Evolutionary conservation across 2,329 filamentous ascomycete genomes (phyloP), one percentile per base, ranked within the genome.

Genomic region (Neonectria ditissima): DNA sequence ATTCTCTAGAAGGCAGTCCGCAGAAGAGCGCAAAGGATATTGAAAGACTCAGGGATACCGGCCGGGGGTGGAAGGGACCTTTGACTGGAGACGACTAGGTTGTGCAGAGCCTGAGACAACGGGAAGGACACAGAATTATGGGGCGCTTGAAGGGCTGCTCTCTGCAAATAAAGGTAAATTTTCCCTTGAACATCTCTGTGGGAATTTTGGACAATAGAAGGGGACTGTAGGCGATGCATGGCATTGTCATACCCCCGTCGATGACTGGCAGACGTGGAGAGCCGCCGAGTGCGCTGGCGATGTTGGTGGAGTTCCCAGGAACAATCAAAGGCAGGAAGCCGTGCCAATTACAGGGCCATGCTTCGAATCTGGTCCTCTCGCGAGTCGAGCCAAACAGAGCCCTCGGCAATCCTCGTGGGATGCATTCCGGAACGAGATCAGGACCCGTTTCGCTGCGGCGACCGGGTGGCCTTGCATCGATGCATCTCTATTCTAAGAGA

Each of bases 31-130:
- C 59, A 64, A 70, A 70, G 64, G 65, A 73, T 59, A 65, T 70
- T 67, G 61, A 63, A 22, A 69, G 65, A 74, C 71, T 74, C 71
- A 71, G 67, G 65, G 64, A 74, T 69, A 73, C 70, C 67, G 64
- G 69, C 63, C n/a, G 63, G 69, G 69, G 65, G 65, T 26, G 67
- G 69, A 65, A 69, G 69, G 67, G 66, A 62, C 62, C 69, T 72
- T 70, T 70, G 69, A 71, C 69, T 70, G 66, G 70, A 66, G 71
- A 72, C 68, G 66, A 67, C 30, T 66, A 55, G 74, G 79, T 81
- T 71, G 80, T 70, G 80, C 79, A 81, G 77, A 77, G 71, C 71
- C 77, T 80, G 79, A 82, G 80, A 81, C 80, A 81, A 75, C 74
- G 75, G 76, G 73, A 75, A 77, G 73, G 71, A 70, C 73, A 74